Conservation (phyloP, 2,329 filamentous ascomycete species). For the Fusarium irregulare region DNA sequence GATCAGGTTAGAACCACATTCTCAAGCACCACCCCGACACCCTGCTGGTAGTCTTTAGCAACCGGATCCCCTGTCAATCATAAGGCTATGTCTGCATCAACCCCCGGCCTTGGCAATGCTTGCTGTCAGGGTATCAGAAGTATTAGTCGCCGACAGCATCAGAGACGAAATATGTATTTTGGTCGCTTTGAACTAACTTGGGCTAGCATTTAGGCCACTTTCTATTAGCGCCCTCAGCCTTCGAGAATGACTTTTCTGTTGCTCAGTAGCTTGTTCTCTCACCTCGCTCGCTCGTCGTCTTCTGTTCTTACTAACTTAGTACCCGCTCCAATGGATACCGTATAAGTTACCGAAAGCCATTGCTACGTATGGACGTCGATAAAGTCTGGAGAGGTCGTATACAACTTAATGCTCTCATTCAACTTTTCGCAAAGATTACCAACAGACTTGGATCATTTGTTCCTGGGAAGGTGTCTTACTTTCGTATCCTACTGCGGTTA, state of each 20-base stretch:
- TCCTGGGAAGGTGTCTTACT: not conserved
- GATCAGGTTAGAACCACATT: slow-evolving; percentile 9
- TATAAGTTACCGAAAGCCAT: not conserved
- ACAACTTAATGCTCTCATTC: not conserved
- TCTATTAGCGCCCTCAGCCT: not conserved
- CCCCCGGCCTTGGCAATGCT: slow-evolving; percentile 37
- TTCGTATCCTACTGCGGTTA: slow-evolving; percentile 5
- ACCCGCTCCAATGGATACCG: not conserved
- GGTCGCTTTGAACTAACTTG: not conserved
- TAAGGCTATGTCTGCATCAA: slow-evolving; percentile 43
- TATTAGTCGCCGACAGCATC: not conserved
- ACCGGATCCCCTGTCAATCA: slow-evolving; percentile 31
- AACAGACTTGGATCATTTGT: not conserved
- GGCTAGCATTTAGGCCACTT: not conserved
- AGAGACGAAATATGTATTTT: not conserved
- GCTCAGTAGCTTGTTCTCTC: slow-evolving; percentile 27
- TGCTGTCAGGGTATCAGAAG: slow-evolving; percentile 10
- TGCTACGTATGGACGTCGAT: not conserved
- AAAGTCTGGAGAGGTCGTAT: not conserved
- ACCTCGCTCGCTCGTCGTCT: slow-evolving; percentile 5
- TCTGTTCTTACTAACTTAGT: slow-evolving; percentile 4
- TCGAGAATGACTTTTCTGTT: not conserved
- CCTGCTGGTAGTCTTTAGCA: slow-evolving; percentile 36
- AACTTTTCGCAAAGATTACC: not conserved
- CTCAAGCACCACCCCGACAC: not conserved